Base-by-base conservation (phyloP, 2,329 filamentous ascomycete species). In the Gnomoniopsis sp. region DNA sequence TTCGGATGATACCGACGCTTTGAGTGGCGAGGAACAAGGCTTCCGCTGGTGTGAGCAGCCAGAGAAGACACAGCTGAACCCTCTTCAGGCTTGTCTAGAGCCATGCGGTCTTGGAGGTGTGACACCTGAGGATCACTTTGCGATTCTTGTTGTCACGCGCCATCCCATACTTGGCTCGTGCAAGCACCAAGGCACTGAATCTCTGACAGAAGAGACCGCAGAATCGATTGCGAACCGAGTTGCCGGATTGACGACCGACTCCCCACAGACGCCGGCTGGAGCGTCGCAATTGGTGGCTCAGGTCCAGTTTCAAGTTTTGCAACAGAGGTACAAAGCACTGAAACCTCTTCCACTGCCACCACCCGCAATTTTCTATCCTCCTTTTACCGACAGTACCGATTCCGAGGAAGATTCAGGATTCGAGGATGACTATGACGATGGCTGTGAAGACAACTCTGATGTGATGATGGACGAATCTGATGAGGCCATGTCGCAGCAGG, bases 111-210 rank as follows among this genome's bases (percentile, higher is more conserved):
- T 88, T 0, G 84, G 82, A 6, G 83, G 83, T 15, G 79, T 86
- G 0, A 71, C 78, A 26, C 85, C 85, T 0, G 84, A 87, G n/a
- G 86, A 88, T 62, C 85, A 88, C 62, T 88, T 88, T 60, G 75
- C 79, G 44, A 72, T 87, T 0, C 73, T 79, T 2, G 83, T 87
- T 2, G 75, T 75, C 2, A 85, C 82, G 0, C 75, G 71, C 44
- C 74, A 81, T 17, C 70, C 75, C 0, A 77, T 71, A 26, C 19
- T 62, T 23, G 30, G 33, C 55, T 63, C 4, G 62, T n/a, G 12
- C 26, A 22, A 46, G 19, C 48, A 36, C 14, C 55, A 19, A 2
- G 53, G 60, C 11, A 43, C 14, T 19, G 14, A 23, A 22, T 22
- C 33, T 14, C 57, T 59, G 26, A 66, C 67, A 1, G 70, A 68